Conservation (phyloP, 2,329 filamentous ascomycete genomes). For the Metarhizium album region DNA sequence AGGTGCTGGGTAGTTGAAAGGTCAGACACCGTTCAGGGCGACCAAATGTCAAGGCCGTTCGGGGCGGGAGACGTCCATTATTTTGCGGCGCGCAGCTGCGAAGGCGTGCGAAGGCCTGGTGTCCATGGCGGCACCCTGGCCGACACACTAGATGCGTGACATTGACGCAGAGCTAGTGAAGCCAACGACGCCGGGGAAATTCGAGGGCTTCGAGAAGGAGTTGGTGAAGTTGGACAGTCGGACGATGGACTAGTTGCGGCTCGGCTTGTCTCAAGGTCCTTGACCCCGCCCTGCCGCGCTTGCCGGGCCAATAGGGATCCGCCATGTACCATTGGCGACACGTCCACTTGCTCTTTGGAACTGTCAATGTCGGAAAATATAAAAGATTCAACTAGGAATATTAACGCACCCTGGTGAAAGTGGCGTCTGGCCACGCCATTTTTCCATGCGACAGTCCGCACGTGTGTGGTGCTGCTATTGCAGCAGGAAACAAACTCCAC, state of each 20-base stretch:
- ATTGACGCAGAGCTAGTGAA: not conserved
- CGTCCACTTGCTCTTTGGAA: not conserved
- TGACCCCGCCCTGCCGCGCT: conserved; percentile 3
- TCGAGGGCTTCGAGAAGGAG: not conserved
- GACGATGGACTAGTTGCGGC: too few relatives aligned
- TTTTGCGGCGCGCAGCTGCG: not conserved
- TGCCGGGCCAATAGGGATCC: not conserved
- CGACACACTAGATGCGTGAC: not conserved
- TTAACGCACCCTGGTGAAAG: too few relatives aligned
- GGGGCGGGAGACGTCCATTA: not conserved
- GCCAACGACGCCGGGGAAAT: not conserved
- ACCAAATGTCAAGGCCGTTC: not conserved
- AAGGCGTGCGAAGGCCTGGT: not conserved
- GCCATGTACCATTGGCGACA: not conserved
- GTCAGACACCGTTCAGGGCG: too few relatives aligned
- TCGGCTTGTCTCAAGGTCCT: conserved; percentile 2
- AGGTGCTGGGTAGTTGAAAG: too few relatives aligned
- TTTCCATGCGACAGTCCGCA: too few relatives aligned
- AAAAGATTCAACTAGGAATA: too few relatives aligned
- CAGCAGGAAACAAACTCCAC: not conserved
- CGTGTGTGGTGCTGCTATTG: too few relatives aligned
- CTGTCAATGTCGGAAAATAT: too few relatives aligned
- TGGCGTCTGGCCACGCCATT: too few relatives aligned
- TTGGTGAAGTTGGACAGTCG: not conserved
- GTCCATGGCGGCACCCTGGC: not conserved